Evolutionary conservation across 331 rosid genomes (phyloP), one percentile per base, ranked within the genome.

Genomic region (Cydonia oblonga): DNA sequence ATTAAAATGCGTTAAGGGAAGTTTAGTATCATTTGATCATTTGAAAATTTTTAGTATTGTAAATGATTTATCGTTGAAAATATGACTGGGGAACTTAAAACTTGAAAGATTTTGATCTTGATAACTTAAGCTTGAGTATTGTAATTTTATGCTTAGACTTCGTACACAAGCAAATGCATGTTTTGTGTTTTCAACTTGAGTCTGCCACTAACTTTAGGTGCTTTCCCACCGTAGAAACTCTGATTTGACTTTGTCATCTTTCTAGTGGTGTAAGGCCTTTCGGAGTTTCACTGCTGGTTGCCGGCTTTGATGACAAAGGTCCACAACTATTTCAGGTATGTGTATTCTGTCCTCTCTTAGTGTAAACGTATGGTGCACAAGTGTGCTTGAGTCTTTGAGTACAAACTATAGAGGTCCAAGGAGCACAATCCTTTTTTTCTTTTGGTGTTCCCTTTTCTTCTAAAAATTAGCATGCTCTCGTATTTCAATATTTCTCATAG

Each of bases 241-340:
- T 4, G 25, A 33, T 33, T 35, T n/a, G 19, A 35, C 33, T 38
- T 38, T 72, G 33, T 77, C 69, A 68, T 64, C 1, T 9, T 64
- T 70, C 68, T 57, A 90, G 98, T 77, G 96, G 98, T 81, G 96
- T 90, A 54, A 87, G 96, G 85, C 98, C 98, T 32, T 92, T 84
- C 74, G 98, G 98, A 80, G 93, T 88, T 66, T 92, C 96, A 11
- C 81, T 92, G 60, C 88, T 92, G 72, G 88, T 92, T 80, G 90
- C 98, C 64, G 98, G 98, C 68, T 92, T 84, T 80, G 96, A 90
- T 75, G 93, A 90, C 72, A 90, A 92, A 24, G 96, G 98, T 13
- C 90, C 98, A 33, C 98, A 92, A 75, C 40, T 92, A 25, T 92
- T 81, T 81, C 98, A 90, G 98, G 98, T 92, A 69, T 67, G 18